phyloP scores from a whole-genome alignment of 257 asterid genomes.

The Nicotiana obtusifolia region DNA sequence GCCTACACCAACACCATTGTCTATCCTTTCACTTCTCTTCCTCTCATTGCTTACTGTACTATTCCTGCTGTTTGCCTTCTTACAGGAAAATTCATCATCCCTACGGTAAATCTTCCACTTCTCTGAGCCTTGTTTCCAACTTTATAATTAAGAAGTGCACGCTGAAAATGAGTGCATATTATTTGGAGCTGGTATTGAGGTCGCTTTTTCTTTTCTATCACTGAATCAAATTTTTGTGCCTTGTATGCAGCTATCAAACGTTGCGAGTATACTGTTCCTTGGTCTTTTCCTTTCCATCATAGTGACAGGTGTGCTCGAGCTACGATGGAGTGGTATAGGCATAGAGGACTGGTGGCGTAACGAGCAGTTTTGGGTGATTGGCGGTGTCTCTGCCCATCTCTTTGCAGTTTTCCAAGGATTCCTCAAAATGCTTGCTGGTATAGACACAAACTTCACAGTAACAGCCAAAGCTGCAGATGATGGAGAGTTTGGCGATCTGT shows the following conservation, averaged over 20 bases:
- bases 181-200: not conserved
- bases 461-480: slow-evolving; percentile 84
- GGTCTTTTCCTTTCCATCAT: slow-evolving; percentile 88
- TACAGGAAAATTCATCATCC: slow-evolving; percentile 92
- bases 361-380: slow-evolving; percentile 99
- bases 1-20: slow-evolving; percentile 92
- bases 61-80: slow-evolving; percentile 89
- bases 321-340: slow-evolving; percentile 94
- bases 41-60: slow-evolving; percentile 77
- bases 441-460: slow-evolving; percentile 91
- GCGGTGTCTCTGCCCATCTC: slow-evolving; percentile 95
- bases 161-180: not conserved
- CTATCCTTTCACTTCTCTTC: slow-evolving; percentile 95
- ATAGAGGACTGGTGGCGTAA: slow-evolving; percentile 93
- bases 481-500: slow-evolving; percentile 79
- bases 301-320: slow-evolving; percentile 72
- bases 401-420: slow-evolving; percentile 98
- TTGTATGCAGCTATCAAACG: slow-evolving; percentile 58
- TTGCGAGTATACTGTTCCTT: slow-evolving; percentile 81
- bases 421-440: slow-evolving; percentile 84
- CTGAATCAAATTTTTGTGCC: not conserved
- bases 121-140: not conserved
- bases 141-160: too few species aligned
- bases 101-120: slow-evolving; percentile 55
- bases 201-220: not conserved